A percentile compares a stretch with the other conserved stretches of the same genome.
phyloP scores from a whole-genome alignment of 2,329 filamentous ascomycete species.

The Dactylellina drechsleri region DNA sequence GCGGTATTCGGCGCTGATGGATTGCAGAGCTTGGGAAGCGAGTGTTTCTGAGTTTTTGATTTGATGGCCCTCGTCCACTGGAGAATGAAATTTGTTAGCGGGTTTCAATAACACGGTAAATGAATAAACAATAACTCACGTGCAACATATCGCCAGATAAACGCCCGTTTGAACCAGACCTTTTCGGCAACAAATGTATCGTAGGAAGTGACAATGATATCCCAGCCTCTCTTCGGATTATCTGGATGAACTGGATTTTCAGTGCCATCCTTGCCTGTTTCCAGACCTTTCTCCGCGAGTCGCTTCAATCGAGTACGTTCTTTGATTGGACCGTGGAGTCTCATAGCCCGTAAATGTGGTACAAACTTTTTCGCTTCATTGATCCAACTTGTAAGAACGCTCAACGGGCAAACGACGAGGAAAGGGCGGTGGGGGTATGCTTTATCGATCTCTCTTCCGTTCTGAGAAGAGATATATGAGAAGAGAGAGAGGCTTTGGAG shows the following conservation, averaged over 20 bases:
- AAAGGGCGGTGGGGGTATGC: slow-evolving; percentile 74
- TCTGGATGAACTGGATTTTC: slow-evolving; percentile 72
- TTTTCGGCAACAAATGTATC: slow-evolving; percentile 57
- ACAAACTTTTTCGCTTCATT: slow-evolving; percentile 89
- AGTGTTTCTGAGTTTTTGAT: slow-evolving; percentile 88
- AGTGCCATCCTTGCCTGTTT: slow-evolving; percentile 64
- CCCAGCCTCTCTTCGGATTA: slow-evolving; percentile 73
- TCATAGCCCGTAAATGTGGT: slow-evolving; percentile 75
- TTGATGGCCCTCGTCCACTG: slow-evolving; percentile 96
- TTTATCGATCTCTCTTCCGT: slow-evolving; percentile 67
- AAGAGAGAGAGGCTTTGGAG: slow-evolving; percentile 95
- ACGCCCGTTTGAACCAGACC: slow-evolving; percentile 66
- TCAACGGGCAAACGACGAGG: slow-evolving; percentile 88
- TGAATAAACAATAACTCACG: slow-evolving; percentile 64
- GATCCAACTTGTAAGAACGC: slow-evolving; percentile 94
- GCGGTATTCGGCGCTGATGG: slow-evolving; percentile 81
- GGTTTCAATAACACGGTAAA: background rate
- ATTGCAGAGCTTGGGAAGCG: slow-evolving; percentile 80
- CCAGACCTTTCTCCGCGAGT: slow-evolving; percentile 63
- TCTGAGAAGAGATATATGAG: slow-evolving; percentile 70
- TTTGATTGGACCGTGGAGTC: slow-evolving; percentile 76
- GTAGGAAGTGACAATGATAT: slow-evolving; percentile 58
- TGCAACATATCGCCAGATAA: slow-evolving; percentile 67
- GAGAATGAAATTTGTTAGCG: background rate
- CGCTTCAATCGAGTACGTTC: slow-evolving; percentile 71